phyloP scores from a whole-genome alignment of 345 rosid genomes.

The Eucalyptus leucophloia region DNA sequence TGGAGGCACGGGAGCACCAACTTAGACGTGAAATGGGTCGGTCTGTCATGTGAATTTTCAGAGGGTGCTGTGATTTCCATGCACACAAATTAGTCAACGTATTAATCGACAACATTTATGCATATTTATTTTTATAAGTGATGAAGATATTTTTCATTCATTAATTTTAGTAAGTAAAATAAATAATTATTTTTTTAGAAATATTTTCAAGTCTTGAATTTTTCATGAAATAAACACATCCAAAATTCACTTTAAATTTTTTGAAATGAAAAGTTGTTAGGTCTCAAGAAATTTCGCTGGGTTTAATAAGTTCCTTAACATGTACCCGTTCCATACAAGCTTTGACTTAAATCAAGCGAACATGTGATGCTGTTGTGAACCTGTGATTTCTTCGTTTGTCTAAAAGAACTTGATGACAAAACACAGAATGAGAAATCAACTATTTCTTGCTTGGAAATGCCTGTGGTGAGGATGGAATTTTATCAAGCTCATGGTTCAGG shows the following conservation, averaged over 20 bases:
- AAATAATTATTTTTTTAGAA: too few relatives aligned
- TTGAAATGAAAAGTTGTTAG: background rate
- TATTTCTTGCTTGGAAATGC: background rate
- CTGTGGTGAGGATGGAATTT: background rate
- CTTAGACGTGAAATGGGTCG: conserved; percentile 9
- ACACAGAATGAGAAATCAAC: background rate
- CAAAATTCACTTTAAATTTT: background rate
- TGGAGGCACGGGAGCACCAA: background rate
- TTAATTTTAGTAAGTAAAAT: background rate
- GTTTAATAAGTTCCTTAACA: background rate
- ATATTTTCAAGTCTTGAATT: too few relatives aligned
- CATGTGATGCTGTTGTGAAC: background rate
- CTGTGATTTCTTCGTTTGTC: background rate
- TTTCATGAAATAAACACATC: background rate
- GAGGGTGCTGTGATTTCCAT: too few relatives aligned
- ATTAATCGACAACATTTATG: too few relatives aligned
- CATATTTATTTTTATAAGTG: too few relatives aligned
- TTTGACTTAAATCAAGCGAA: background rate
- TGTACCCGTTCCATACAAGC: background rate
- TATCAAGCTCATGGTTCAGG: background rate
- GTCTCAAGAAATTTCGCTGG: background rate
- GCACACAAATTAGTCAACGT: too few relatives aligned
- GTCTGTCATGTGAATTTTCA: background rate
- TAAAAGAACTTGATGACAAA: background rate
- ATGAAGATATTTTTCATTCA: too few relatives aligned